Conservation (phyloP, 306 rosid genomes). For the Pterocarpus santalinus region DNA sequence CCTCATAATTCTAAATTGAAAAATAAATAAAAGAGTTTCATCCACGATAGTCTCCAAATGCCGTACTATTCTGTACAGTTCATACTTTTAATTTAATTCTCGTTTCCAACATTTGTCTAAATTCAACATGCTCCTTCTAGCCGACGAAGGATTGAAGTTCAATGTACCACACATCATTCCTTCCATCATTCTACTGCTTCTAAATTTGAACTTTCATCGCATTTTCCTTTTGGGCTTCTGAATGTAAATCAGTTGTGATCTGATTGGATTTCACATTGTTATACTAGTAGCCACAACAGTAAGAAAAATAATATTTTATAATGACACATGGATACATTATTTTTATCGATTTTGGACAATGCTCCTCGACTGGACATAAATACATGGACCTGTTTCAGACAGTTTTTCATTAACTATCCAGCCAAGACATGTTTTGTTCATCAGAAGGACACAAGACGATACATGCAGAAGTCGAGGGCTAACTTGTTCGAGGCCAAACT, state of each 20-base stretch:
- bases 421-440: background rate
- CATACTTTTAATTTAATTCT: background rate
- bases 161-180: background rate
- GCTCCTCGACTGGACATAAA: background rate
- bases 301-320: background rate
- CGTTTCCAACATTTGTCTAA: background rate
- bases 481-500: constrained; percentile 23
- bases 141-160: background rate
- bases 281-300: background rate
- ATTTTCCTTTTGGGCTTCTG: background rate
- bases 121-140: background rate
- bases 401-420: background rate
- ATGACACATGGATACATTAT: background rate
- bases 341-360: background rate
- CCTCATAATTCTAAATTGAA: too few relatives aligned
- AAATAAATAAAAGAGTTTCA: too few relatives aligned
- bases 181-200: background rate
- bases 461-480: constrained; percentile 11
- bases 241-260: background rate
- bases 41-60: too few relatives aligned
- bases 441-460: constrained; percentile 13
- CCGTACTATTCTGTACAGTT: background rate
- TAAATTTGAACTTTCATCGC: background rate
- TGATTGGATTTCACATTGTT: background rate
- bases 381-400: constrained; percentile 5